phyloP scores from a whole-genome alignment of 2,329 filamentous ascomycete genomes.

The Bimuria novae-zelandiae region DNA sequence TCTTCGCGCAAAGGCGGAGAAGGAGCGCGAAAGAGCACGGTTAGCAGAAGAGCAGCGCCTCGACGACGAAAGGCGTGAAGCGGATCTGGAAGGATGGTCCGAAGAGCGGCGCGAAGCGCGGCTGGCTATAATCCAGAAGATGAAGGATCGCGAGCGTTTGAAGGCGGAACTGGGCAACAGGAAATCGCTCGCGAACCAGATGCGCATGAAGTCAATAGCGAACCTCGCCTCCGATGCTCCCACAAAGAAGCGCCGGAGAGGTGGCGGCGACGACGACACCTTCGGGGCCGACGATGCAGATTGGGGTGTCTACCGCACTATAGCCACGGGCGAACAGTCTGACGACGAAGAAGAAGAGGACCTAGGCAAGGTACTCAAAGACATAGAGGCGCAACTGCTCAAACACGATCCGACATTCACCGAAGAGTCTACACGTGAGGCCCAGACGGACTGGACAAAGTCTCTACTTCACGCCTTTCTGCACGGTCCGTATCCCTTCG shows the following conservation, averaged over 20 bases:
- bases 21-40: conserved; percentile 87
- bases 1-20: conserved; percentile 92
- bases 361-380: conserved; percentile 71
- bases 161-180: conserved; percentile 95
- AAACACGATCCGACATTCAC: conserved; percentile 86
- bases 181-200: conserved; percentile 93
- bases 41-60: conserved; percentile 80
- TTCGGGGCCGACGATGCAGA: conserved; percentile 98
- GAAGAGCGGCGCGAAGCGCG: conserved; percentile 77
- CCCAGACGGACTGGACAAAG: conserved; percentile 94
- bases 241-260: conserved; percentile 78
- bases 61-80: conserved; percentile 82
- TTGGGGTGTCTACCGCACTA: conserved; percentile 95
- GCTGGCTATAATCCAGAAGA: conserved; percentile 72
- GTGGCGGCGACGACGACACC: conserved; percentile 89
- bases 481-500: conserved; percentile 84
- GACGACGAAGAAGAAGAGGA: conserved; percentile 95
- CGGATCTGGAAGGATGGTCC: conserved; percentile 85
- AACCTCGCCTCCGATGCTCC: conserved; percentile 92
- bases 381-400: conserved; percentile 82
- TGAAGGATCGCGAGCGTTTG: conserved; percentile 90
- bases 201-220: conserved; percentile 97
- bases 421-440: conserved; percentile 88
- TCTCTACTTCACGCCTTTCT: conserved; percentile 87
- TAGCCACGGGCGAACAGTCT: conserved; percentile 78